Percentiles rank a stretch among this genome's conserved stretches.
Conservation (phyloP, 179 eudicot species). For the Vitellaria paradoxa region DNA sequence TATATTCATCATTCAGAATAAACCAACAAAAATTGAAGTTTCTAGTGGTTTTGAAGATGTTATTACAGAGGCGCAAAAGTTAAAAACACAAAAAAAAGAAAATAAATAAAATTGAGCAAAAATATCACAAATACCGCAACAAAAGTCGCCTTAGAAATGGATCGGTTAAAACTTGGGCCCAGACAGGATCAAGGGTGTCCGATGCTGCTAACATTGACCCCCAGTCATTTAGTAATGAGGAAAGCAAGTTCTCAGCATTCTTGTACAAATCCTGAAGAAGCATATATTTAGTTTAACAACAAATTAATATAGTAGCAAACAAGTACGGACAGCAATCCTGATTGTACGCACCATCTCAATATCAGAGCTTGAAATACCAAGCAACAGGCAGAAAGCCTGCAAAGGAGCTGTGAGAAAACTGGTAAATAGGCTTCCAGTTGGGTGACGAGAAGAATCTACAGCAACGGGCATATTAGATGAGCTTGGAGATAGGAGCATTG, state of each 20-base stretch:
- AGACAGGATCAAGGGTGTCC: constrained; percentile 67
- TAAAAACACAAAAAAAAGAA: neutral
- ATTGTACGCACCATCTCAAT: constrained; percentile 48
- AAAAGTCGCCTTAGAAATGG: constrained; percentile 83
- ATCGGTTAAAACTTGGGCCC: constrained; percentile 80
- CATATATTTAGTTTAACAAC: constrained; percentile 9
- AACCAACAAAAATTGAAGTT: neutral
- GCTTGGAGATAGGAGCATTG: constrained; percentile 74
- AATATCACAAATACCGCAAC: constrained; percentile 47
- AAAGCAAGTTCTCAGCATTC: constrained; percentile 57
- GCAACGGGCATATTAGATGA: constrained; percentile 39
- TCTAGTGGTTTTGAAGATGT: neutral
- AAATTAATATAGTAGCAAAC: neutral
- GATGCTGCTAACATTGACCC: constrained; percentile 58
- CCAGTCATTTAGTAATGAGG: constrained; percentile 60
- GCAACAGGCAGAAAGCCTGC: constrained; percentile 74
- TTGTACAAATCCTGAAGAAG: constrained; percentile 60
- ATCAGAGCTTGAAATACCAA: constrained; percentile 69
- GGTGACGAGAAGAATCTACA: constrained; percentile 51
- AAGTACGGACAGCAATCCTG: neutral
- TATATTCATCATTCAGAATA: too few species aligned
- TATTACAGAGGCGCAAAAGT: neutral
- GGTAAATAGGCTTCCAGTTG: constrained; percentile 79
- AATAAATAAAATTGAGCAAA: neutral
- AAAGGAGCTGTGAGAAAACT: constrained; percentile 78